Base-by-base conservation (phyloP, 768 basidiomycete species). In the Collybia sp. region DNA sequence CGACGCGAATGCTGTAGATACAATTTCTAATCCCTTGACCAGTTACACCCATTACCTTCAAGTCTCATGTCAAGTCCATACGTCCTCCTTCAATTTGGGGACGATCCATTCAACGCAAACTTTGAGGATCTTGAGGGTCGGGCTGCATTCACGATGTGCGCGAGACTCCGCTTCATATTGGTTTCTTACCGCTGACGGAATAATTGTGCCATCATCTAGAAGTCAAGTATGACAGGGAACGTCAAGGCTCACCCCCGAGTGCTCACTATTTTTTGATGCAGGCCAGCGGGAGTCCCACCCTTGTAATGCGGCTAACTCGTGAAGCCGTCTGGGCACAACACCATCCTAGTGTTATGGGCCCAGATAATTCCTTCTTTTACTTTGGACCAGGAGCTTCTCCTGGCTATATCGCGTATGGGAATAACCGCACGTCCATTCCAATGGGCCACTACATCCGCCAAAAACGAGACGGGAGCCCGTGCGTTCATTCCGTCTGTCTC, bases 301-400 rank as follows among this genome's bases (percentile, higher is more conserved):
- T 75, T 19, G 72, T 88, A 49, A 71, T 87, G 49, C 75, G 80
- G 50, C 65, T 89, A 44, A 72, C 74, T 34, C 79, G 88, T 13
- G 84, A 89, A 55, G 61, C 71, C 0, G 70, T 67, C 16, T 89
- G 88, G 87, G 69, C 78, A 17, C 73, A 80, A 54, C 80, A 79
- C 45, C 80, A 87, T 57, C 77, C 79, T 17, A 73, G 68, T 40
- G 80, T 88, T 51, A 83, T 88, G 80, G 88, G 88, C n/a, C 88
- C 88, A n/a, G 77, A 73, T 48, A 83, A 77, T 34, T 80, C 88
- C 5, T 87, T 75, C 58, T 76, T 88, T 50, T 89, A 87, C 57
- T 80, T 90, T 48, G 88, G 88, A 1, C 85, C 88, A 5, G 69
- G 69, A 35, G 74, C 70, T 44, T 54, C 70, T 2, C 74, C 77